Evolutionary conservation across 371 early-diverging fungal genomes (phyloP).

Genomic region (Apophysomyces trapeziformis): DNA sequence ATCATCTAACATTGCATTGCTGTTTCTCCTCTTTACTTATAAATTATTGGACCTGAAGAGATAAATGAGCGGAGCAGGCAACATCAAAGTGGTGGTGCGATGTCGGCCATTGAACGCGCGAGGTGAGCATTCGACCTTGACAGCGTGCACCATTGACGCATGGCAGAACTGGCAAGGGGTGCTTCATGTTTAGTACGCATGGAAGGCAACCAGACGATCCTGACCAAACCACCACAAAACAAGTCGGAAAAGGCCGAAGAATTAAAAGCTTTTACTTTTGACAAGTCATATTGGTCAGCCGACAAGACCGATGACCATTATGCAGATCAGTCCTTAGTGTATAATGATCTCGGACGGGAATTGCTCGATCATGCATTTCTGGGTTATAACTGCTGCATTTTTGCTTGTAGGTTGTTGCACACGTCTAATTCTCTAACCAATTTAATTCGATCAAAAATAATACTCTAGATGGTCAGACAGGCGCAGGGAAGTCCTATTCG

Average conservation of each 20-base stretch:
- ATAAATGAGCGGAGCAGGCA: constrained; percentile 41
- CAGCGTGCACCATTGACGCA: constrained; percentile 8
- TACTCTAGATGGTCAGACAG: constrained; percentile 83
- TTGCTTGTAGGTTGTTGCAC: constrained; percentile 69
- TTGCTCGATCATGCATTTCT: constrained; percentile 86
- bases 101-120: constrained; percentile 78
- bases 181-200: constrained; percentile 68
- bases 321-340: constrained; percentile 81
- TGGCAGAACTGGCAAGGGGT: constrained; percentile 64
- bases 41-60: not conserved
- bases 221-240: constrained; percentile 56
- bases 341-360: constrained; percentile 75
- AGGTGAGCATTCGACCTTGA: constrained; percentile 45
- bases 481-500: constrained; percentile 84
- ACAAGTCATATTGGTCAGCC: constrained; percentile 86
- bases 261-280: constrained; percentile 78
- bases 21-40: not conserved
- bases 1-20: constrained; percentile 2
- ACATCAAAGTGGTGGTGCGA: constrained; percentile 82
- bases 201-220: constrained; percentile 74
- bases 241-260: constrained; percentile 47
- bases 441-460: not conserved
- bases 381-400: constrained; percentile 89
- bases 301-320: constrained; percentile 66
- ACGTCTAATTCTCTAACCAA: not conserved